Base-by-base conservation (phyloP, 441 rosid species). In the Euphorbia schlechtendalii region DNA sequence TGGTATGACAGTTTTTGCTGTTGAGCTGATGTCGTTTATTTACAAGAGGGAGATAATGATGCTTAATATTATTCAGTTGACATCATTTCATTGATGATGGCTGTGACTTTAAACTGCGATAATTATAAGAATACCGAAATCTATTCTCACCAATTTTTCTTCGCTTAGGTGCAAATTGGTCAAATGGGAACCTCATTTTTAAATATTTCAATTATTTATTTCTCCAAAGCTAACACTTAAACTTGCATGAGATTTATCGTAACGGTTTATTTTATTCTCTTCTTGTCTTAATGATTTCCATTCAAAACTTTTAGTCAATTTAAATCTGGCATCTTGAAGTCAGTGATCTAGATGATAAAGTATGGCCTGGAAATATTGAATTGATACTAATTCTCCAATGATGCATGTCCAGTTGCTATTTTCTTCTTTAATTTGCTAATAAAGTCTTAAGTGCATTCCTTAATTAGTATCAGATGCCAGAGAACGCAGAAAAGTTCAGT, bases 401-500 rank as follows among this genome's bases (percentile, higher is more conserved):
- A 41, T 64, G 36, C 5, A 32, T 62, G 12, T 66, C 45, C 67
- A n/a, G 20, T 49, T 62, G 49, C 56, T 21, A 32, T 25, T 22
- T 54, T 59, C 49, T 41, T 63, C 32, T 52, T 67, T 72, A 0
- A 40, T 59, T 5, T 64, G n/a, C 43, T 56, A 34, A n/a, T 38
- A 18, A 61, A 61, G 18, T 60, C 56, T 1, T 52, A 6, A 59
- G 68, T 48, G 3, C 41, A 63, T 79, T 57, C 94, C 92, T 91
- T 91, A 91, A 78, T 92, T 77, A 72, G 62, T 63, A 56, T 60
- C 77, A 91, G 98, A 94, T 77, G 81, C 76, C 74, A 83, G 86
- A 77, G 96, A 85, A 65, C 96, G 96, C 69, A 87, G 99, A 73
- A 94, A 88, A 80, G 84, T 88, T 75, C 92, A 91, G 81, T 82